Evolutionary conservation across 176 grass and related monocot genomes (phyloP).

Genomic region (Puccinellia tenuiflora): DNA sequence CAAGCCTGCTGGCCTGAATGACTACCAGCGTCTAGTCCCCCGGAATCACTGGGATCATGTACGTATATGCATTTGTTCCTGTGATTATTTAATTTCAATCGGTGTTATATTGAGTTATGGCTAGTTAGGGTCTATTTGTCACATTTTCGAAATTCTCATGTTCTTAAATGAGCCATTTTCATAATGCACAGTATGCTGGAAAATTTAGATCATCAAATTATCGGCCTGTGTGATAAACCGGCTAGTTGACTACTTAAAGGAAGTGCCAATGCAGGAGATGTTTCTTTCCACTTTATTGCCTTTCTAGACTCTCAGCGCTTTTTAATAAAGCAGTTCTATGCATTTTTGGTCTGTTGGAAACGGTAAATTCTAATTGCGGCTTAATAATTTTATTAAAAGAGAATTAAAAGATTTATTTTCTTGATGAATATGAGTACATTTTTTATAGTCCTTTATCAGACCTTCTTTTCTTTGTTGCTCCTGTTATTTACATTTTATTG

Average conservation of each 20-base stretch:
- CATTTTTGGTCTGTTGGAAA: background rate
- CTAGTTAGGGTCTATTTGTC: background rate
- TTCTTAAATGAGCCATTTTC: background rate
- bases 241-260: background rate
- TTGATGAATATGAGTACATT: background rate
- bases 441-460: background rate
- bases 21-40: constrained; percentile 26
- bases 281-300: background rate
- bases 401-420: background rate
- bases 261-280: background rate
- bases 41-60: background rate
- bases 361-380: background rate
- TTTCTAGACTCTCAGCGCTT: background rate
- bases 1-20: background rate
- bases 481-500: background rate
- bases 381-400: background rate
- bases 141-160: background rate
- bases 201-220: background rate
- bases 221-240: background rate
- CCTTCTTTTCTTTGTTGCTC: background rate
- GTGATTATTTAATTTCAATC: background rate
- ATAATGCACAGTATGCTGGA: background rate
- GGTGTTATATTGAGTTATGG: background rate
- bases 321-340: background rate
- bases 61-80: background rate